Conservation (phyloP, 352 stramenopile species). For the Phytophthora idaei region DNA sequence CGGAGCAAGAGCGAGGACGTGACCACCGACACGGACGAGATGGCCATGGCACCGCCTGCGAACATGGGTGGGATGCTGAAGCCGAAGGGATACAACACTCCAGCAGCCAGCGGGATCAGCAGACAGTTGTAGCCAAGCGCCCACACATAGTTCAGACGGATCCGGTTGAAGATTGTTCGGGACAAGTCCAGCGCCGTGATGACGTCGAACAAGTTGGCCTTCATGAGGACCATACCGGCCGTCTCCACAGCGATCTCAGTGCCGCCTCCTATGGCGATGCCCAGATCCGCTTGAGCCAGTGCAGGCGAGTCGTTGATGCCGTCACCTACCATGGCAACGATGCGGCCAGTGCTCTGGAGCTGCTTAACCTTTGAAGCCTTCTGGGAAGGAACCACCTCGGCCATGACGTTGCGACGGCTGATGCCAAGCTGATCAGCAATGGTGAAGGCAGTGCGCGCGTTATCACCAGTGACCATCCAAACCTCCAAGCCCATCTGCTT, state of each 20-base stretch:
- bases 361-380: slow-evolving; percentile 94
- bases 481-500: slow-evolving; percentile 93
- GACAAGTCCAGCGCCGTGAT: slow-evolving; percentile 97
- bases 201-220: slow-evolving; percentile 93
- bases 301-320: slow-evolving; percentile 99
- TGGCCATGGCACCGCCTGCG: slow-evolving; percentile 95
- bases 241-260: slow-evolving; percentile 98
- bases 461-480: slow-evolving; percentile 99
- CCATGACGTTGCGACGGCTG: slow-evolving; percentile 91
- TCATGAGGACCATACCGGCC: slow-evolving; percentile 94
- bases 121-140: slow-evolving; percentile 98
- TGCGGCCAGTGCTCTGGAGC: slow-evolving; percentile 87
- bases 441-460: slow-evolving; percentile 91
- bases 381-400: slow-evolving; percentile 95
- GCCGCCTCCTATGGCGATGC: slow-evolving; percentile 95
- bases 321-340: slow-evolving; percentile 97
- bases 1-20: slow-evolving; percentile 94
- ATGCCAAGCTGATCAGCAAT: slow-evolving; percentile 96
- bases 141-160: slow-evolving; percentile 98
- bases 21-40: slow-evolving; percentile 97
- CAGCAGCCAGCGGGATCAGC: slow-evolving; percentile 96
- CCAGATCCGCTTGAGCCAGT: slow-evolving; percentile 96
- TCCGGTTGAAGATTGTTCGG: slow-evolving; percentile 96
- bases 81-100: slow-evolving; percentile 95
- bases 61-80: slow-evolving; percentile 96